Percentiles rank a stretch among this genome's conserved stretches.
phyloP scores from a whole-genome alignment of 148 eudicot species.

The Silene uniflora region DNA sequence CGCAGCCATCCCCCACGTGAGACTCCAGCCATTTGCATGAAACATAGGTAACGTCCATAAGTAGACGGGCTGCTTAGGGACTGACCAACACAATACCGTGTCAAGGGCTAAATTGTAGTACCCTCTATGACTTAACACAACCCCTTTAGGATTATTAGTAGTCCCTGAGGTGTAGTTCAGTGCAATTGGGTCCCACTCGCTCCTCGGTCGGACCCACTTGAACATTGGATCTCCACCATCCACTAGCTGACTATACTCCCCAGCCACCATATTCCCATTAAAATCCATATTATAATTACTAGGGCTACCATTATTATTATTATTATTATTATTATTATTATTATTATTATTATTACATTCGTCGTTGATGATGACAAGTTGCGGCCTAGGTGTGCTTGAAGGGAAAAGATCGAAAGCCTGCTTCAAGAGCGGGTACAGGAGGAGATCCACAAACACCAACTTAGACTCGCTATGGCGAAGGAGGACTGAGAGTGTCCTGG shows the following conservation, averaged over 20 bases:
- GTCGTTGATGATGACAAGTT: slow-evolving; percentile 25
- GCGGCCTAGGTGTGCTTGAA: slow-evolving; percentile 5
- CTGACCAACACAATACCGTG: slow-evolving; percentile 38
- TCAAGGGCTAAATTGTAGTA: slow-evolving; percentile 57
- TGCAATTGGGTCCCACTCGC: too few relatives aligned
- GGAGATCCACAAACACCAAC: slow-evolving; percentile 34
- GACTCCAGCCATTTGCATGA: slow-evolving; percentile 75
- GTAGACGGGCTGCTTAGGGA: slow-evolving; percentile 44
- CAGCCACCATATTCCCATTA: background rate
- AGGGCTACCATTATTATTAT: too few relatives aligned
- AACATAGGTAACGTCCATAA: too few relatives aligned
- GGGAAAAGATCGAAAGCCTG: slow-evolving; percentile 34
- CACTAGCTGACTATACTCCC: background rate
- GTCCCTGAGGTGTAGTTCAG: too few relatives aligned
- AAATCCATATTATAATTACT: too few relatives aligned
- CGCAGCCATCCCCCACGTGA: slow-evolving; percentile 61
- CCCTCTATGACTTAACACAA: slow-evolving; percentile 65
- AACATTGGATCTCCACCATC: too few relatives aligned
- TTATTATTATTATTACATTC: background rate
- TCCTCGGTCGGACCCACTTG: too few relatives aligned
- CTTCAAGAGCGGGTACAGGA: slow-evolving; percentile 22
- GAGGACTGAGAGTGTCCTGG: slow-evolving; percentile 42
- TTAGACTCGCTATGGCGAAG: slow-evolving; percentile 38
- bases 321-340: background rate
- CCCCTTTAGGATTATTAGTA: slow-evolving; percentile 68